Conservation (phyloP, 495 filamentous ascomycete genomes). For the Aspergillus bridgeri region DNA sequence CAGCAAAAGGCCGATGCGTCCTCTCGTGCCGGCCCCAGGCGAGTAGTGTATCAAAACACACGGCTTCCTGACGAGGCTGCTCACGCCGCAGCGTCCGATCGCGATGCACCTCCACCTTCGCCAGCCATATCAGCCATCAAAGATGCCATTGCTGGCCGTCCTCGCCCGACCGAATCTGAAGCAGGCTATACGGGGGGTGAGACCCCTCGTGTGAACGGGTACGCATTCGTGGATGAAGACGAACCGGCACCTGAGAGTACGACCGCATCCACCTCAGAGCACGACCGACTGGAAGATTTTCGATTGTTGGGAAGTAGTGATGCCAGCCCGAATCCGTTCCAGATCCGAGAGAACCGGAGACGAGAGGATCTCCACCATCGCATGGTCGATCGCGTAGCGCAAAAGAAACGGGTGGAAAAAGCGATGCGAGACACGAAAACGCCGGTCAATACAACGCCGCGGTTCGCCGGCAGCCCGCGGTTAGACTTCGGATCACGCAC, state of each 20-base stretch:
- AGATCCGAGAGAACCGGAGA: slow-evolving; percentile 68
- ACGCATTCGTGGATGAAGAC: slow-evolving; percentile 87
- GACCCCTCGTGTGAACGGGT: slow-evolving; percentile 88
- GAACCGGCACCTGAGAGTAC: slow-evolving; percentile 44
- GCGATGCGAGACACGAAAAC: slow-evolving; percentile 47
- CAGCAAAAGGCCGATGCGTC: slow-evolving; percentile 62
- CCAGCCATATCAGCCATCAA: slow-evolving; percentile 82
- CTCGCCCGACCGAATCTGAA: slow-evolving; percentile 62
- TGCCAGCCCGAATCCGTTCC: slow-evolving; percentile 73
- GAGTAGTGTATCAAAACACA: slow-evolving; percentile 82
- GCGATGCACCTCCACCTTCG: slow-evolving; percentile 54
- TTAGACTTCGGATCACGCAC: slow-evolving; percentile 59
- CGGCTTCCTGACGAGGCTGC: slow-evolving; percentile 48
- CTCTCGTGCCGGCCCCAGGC: slow-evolving; percentile 72
- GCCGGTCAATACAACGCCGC: slow-evolving; percentile 60
- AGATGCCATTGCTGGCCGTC: slow-evolving; percentile 79
- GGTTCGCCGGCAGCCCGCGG: slow-evolving; percentile 72
- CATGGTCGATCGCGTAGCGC: slow-evolving; percentile 83
- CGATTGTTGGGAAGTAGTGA: slow-evolving; percentile 56
- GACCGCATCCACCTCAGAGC: slow-evolving; percentile 10
- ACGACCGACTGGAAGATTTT: slow-evolving; percentile 23
- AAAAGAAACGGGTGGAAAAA: slow-evolving; percentile 62
- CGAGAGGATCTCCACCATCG: slow-evolving; percentile 82
- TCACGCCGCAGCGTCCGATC: slow-evolving; percentile 27
- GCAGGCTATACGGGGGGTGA: slow-evolving; percentile 62